Percentiles rank a stretch among this genome's conserved stretches.
Evolutionary conservation across 345 rosid genomes (phyloP).

Genomic region (Firmiana major): DNA sequence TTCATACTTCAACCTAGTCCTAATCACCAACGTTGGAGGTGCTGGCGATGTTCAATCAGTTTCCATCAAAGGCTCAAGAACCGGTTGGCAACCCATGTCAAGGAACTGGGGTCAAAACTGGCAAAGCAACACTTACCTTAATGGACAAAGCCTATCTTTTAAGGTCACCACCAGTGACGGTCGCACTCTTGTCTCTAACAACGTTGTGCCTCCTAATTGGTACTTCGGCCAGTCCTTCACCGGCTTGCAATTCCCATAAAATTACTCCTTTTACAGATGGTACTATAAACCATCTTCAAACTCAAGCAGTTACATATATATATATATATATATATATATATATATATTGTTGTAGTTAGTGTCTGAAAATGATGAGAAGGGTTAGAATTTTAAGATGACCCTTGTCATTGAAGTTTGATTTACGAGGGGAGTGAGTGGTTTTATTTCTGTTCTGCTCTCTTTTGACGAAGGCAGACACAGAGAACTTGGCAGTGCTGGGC

Average conservation of each 20-base stretch:
- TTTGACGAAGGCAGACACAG: neutral
- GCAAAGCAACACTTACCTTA: constrained; percentile 45
- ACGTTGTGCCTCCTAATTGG: constrained; percentile 46
- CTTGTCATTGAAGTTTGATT: neutral
- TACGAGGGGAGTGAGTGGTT: no score
- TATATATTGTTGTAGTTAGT: neutral
- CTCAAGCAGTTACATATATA: no score
- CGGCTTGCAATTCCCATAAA: constrained; percentile 39
- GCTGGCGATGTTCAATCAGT: constrained; percentile 49
- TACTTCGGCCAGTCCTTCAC: constrained; percentile 50
- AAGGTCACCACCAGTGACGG: constrained; percentile 49
- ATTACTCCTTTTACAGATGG: neutral
- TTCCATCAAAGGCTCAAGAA: constrained; percentile 49
- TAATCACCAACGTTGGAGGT: constrained; percentile 59
- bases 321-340: no score
- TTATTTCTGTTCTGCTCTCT: neutral
- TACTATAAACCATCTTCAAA: no score
- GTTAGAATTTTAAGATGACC: neutral
- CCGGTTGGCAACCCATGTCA: constrained; percentile 50
- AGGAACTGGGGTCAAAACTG: constrained; percentile 68
- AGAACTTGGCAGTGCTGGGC: neutral
- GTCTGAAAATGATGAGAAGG: neutral
- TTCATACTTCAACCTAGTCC: constrained; percentile 52
- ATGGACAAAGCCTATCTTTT: constrained; percentile 52
- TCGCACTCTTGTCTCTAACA: constrained; percentile 32